Evolutionary conservation across 176 grass and related monocot genomes (phyloP), one percentile per base, ranked within the genome.

Genomic region (Canna indica): DNA sequence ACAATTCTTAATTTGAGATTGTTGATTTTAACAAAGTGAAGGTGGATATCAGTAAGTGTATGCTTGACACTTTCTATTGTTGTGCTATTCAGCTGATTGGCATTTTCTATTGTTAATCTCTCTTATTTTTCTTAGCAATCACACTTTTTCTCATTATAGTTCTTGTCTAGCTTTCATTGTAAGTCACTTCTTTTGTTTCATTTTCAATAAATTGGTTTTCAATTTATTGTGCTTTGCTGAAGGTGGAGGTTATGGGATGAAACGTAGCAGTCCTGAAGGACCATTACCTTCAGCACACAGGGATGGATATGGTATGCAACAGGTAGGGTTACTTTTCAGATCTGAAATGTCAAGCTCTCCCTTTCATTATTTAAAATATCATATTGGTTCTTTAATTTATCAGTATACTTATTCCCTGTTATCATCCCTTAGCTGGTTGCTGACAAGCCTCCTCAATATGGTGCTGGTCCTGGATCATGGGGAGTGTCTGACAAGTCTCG

Each of bases 181-280:
- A n/a, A n/a, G n/a, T 33, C 16, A 62, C 3, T 24, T 32, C 11
- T 33, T 62, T 32, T 62, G 5, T 36, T 42, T 38, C 41, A 0
- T 67, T 12, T 64, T 14, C 17, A 36, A 41, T 26, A 8, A 39
- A 12, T 38, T 20, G 5, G 35, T n/a, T 27, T 14, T 42, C n/a
- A 41, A 45, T 52, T 28, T 54, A 35, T 36, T 9, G 16, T 72
- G 59, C 6, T 72, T 39, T 38, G n/a, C 84, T 78, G 38, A 76
- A 91, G 88, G 81, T 84, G 88, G 59, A 32, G 59, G 77, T 42
- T 83, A 90, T 70, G 75, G 83, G 78, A 86, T 76, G 67, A 85
- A 75, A 47, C 67, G 83, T 68, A 71, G 75, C 11, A 86, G 77
- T 48, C 78, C 87, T 81, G 78, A 91, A 77, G 58, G 66, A 57